phyloP scores from a whole-genome alignment of 441 rosid genomes.

The Arabidopsis hybrid region DNA sequence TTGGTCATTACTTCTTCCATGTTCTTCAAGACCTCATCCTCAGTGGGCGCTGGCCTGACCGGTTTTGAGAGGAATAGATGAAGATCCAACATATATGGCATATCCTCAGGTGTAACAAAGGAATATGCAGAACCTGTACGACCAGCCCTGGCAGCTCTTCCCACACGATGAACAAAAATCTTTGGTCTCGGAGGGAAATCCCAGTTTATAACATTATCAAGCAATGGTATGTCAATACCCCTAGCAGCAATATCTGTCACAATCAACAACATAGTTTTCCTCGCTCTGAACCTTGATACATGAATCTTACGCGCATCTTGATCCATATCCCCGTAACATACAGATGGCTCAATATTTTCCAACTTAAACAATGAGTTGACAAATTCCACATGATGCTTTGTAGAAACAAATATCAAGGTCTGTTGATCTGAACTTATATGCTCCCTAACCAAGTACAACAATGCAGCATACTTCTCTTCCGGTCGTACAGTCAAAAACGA shows the following conservation, averaged over 20 bases:
- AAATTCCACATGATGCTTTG: conserved; percentile 97
- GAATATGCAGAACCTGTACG: conserved; percentile 92
- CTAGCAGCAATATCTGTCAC: conserved; percentile 98
- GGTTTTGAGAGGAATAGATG: conserved; percentile 94
- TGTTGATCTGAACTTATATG: conserved; percentile 79
- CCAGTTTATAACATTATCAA: conserved; percentile 97
- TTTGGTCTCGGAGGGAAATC: conserved; percentile 97
- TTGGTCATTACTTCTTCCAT: conserved; percentile 74
- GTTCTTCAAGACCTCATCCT: conserved; percentile 87
- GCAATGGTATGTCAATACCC: conserved; percentile 96
- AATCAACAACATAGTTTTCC: conserved; percentile 85
- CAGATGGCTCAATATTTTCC: conserved; percentile 89
- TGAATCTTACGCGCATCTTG: conserved; percentile 96
- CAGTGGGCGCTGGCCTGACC: conserved; percentile 87
- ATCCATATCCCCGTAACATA: conserved; percentile 98
- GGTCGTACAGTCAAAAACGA: conserved; percentile 78
- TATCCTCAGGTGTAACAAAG: conserved; percentile 87
- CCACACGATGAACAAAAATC: conserved; percentile 94
- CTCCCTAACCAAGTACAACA: conserved; percentile 81
- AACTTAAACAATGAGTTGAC: conserved; percentile 74
- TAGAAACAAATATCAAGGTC: conserved; percentile 89
- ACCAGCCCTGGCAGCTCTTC: conserved; percentile 96
- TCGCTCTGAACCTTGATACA: conserved; percentile 82
- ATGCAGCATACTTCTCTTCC: conserved; percentile 88
- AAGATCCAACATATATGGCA: conserved; percentile 90